Evolutionary conservation across 1,139 yeast species (phyloP), one percentile per base, ranked within the genome.

Genomic region (Debaryomyces fabryi): DNA sequence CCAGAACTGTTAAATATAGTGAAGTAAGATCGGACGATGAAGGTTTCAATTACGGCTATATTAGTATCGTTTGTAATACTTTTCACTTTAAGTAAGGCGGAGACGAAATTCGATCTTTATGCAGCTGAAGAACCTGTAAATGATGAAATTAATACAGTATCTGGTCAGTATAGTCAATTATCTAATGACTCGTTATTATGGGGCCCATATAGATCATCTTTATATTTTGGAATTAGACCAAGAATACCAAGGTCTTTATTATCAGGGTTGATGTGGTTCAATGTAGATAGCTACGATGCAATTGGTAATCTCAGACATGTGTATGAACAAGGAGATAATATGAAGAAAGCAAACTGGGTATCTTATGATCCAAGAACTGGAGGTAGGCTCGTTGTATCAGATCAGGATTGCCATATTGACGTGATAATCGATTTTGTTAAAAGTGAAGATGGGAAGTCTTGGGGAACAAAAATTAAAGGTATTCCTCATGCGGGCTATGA

Each of bases 181-280:
- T 66, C 77, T 3, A 64, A 69, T 47, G 65, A 66, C 44, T 72
- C 79, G 4, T 64, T 76, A 37, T 55, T 75, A 32, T 93, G 99
- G 99, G 98, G 97, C 0, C 96, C 98, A 0, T 93, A 92, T 67
- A 71, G 98, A 56, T 85, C 97, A 10, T 87, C 90, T 48, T 74
- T 90, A 42, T 93, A 92, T 67, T 75, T 92, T 55, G 98, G 99
- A 0, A 69, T 93, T 39, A 76, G 93, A 44, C 97, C 99, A 2
- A 72, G 92, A 42, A 63, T 84, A 42, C 87, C 96, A n/a, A 74
- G 84, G 40, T 87, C 96, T 1, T 73, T 93, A 44, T 64, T 88
- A 52, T 76, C 91, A 9, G 99, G 99, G 0, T 68, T 92, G 29
- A 83, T 93, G 85, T 93, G 99, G 99, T 89, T 84, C 69, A 85